These are phyloP conservation scores for Talaromyces liani DNA, from an alignment of 495 filamentous ascomycete species.

Conservation along the genomic window DNA sequence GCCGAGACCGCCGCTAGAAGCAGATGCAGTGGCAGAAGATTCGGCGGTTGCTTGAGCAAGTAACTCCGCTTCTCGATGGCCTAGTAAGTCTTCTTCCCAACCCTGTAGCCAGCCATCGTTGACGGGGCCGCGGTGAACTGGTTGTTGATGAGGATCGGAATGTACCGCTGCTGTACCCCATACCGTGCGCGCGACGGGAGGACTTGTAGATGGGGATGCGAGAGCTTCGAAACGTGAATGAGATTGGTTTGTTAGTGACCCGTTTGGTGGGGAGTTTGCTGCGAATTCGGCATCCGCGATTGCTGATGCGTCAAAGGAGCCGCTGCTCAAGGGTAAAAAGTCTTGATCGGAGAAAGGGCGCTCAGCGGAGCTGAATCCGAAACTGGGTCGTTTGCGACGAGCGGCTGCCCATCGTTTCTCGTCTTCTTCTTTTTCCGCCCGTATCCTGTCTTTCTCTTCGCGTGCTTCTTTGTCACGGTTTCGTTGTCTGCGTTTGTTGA, in stretches of 20 bases:
- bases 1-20: conserved; percentile 1
- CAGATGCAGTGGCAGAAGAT: conserved; percentile 19
- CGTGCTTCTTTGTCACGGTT: conserved; percentile 81
- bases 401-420: conserved; percentile 51
- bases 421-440: conserved; percentile 79
- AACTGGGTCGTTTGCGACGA: conserved; percentile 37
- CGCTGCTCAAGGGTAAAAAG: conserved; percentile 57
- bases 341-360: conserved; percentile 44
- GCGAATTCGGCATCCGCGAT: conserved; percentile 24
- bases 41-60: conserved; percentile 28
- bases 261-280: conserved; percentile 51
- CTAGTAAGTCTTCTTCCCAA: conserved; percentile 61
- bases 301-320: conserved; percentile 14
- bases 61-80: conserved; percentile 36
- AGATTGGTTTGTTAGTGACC: conserved; percentile 17
- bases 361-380: conserved; percentile 23
- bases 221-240: conserved; percentile 53
- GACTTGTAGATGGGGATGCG: conserved; percentile 73
- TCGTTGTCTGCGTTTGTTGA: conserved; percentile 66
- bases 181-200: conserved; percentile 66
- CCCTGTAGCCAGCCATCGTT: conserved; percentile 80
- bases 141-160: conserved; percentile 35
- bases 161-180: conserved; percentile 74
- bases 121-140: conserved; percentile 21
- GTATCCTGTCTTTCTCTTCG: conserved; percentile 83